A percentile compares a stretch with the other conserved stretches of the same genome.
Conservation (phyloP, 2,329 filamentous ascomycete species). For the Trichoderma lentiforme region DNA sequence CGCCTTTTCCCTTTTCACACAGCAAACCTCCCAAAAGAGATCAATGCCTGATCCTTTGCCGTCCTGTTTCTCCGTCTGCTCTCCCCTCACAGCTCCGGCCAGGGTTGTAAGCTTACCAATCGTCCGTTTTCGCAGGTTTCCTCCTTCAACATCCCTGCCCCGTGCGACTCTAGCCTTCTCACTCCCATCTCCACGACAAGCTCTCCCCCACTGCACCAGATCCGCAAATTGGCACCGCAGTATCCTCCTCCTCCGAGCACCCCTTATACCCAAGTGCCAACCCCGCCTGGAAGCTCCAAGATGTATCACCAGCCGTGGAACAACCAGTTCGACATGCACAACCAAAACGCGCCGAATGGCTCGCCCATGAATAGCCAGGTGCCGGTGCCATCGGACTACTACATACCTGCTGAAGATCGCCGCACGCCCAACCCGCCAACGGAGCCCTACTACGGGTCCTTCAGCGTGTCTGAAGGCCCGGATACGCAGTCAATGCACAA, state of each 20-base stretch:
- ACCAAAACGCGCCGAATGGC: constrained; percentile 40
- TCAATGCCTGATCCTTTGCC: neutral
- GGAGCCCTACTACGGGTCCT: constrained; percentile 37
- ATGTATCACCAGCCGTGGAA: constrained; percentile 42
- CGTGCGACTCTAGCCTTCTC: constrained; percentile 44
- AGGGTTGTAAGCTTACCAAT: constrained; percentile 8
- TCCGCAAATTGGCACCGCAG: constrained; percentile 39
- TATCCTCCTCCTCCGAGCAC: constrained; percentile 39
- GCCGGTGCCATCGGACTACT: constrained; percentile 34
- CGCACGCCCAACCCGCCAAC: constrained; percentile 36
- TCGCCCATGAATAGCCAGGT: constrained; percentile 46
- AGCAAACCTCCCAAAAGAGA: neutral
- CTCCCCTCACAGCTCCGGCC: neutral
- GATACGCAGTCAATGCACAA: constrained; percentile 27
- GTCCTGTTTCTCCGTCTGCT: neutral
- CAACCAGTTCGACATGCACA: constrained; percentile 40
- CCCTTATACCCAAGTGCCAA: constrained; percentile 42
- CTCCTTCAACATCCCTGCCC: constrained; percentile 33
- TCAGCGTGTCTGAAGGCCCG: constrained; percentile 34
- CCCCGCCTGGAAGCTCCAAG: constrained; percentile 46
- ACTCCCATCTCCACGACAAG: constrained; percentile 50
- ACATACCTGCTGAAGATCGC: constrained; percentile 39
- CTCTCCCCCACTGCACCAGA: constrained; percentile 47
- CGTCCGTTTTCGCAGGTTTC: constrained; percentile 24
- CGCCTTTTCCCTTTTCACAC: constrained; percentile 21